Base-by-base conservation (phyloP, 164 flowering plant species). In the Chimonanthus salicifolius region DNA sequence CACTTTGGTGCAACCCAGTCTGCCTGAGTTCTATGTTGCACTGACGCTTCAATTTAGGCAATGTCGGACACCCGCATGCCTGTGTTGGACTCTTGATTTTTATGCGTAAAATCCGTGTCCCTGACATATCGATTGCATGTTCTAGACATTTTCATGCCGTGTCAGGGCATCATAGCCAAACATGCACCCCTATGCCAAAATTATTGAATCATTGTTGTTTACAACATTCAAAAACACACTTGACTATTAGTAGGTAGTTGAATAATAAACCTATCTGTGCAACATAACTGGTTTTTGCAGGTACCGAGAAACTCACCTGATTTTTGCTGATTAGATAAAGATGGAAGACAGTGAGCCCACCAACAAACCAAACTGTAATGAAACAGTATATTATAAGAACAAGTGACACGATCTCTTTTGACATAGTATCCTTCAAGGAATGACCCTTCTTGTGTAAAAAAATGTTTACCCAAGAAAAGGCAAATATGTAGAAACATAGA, bases 351-450 rank as follows among this genome's bases (percentile, higher is more conserved):
- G 97, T 87, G 21, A 94, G 90, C 58, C 98, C 98, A 11, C 98
- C 98, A 50, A 94, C 98, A 74, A 94, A 94, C 98, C 98, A 94
- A 62, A 94, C 79, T 0, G 90, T 84, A n/a, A 94, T 74, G 83
- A 94, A 94, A 86, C 97, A 90, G 83, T 94, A 91, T 8, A 86
- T 83, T 4, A 93, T 84, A 72, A 95, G 93, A 71, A 88, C n/a
- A 73, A 80, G 90, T 18, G 94, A 89, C 4, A 82, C 66, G 58
- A 83, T 47, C 75, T 94, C 94, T 1, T 71, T 43, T 46, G 84
- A 76, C 84, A 90, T 84, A 20, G 82, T 78, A 9, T 58, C 74
- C 91, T 81, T 87, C 49, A 85, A n/a, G 43, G 60, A 68, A 4
- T 64, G 67, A 5, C 69, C 10, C 8, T 64, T 10, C 43, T 58